Evolutionary conservation across 208 protist species (phyloP).

Genomic region (Herpetomonas tarakana): DNA sequence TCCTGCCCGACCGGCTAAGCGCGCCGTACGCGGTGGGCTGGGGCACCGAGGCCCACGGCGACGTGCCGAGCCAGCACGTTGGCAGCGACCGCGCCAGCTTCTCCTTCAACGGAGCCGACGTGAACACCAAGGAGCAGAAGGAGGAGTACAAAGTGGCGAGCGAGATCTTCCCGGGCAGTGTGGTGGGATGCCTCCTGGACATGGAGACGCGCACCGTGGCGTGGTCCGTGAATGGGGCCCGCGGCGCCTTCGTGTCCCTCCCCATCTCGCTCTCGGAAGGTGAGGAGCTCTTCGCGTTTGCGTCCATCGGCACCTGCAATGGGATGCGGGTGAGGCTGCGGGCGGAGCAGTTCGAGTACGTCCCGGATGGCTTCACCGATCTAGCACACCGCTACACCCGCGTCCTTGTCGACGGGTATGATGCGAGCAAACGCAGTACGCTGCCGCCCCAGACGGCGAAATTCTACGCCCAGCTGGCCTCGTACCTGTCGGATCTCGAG

Average conservation of each 20-base stretch:
- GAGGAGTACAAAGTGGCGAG: slow-evolving; percentile 80
- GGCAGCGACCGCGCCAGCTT: slow-evolving; percentile 86
- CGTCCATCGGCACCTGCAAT: slow-evolving; percentile 74
- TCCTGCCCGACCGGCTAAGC: slow-evolving; percentile 63
- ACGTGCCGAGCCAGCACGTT: slow-evolving; percentile 84
- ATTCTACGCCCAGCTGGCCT: slow-evolving; percentile 83
- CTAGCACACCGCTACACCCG: slow-evolving; percentile 61
- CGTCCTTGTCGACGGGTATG: slow-evolving; percentile 43
- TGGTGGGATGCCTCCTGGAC: slow-evolving; percentile 86
- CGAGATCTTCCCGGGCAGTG: slow-evolving; percentile 40
- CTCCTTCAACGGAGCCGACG: slow-evolving; percentile 76
- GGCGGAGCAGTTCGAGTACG: slow-evolving; percentile 77
- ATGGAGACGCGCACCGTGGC: slow-evolving; percentile 67
- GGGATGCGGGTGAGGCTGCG: slow-evolving; percentile 72
- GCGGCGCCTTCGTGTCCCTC: slow-evolving; percentile 73
- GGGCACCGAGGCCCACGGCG: slow-evolving; percentile 73
- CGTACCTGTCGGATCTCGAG: slow-evolving; percentile 76
- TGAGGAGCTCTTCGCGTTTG: slow-evolving; percentile 70
- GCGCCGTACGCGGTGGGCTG: slow-evolving; percentile 84
- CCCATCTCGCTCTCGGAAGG: slow-evolving; percentile 40
- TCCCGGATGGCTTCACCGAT: slow-evolving; percentile 82
- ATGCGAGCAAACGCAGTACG: slow-evolving; percentile 31
- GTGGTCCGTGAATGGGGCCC: slow-evolving; percentile 82
- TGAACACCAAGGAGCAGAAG: slow-evolving; percentile 57
- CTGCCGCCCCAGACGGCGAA: slow-evolving; percentile 48